Evolutionary conservation across 306 rosid genomes (phyloP), one percentile per base, ranked within the genome.

Genomic region (Potentilla sterilis): DNA sequence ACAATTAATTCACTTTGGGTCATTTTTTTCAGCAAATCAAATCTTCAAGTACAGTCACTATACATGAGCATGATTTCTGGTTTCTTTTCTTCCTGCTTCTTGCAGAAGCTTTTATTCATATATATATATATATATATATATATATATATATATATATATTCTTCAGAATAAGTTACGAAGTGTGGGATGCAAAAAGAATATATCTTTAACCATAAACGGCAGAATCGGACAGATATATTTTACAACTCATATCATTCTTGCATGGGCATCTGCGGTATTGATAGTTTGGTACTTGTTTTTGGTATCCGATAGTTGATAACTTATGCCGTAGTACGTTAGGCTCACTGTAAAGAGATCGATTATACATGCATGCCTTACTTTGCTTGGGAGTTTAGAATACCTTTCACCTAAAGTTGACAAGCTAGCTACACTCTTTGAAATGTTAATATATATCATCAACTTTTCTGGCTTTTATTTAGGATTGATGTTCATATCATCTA

Each of bases 371-470:
- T 21, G 21, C 16, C 63, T 57, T 22, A 1, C 35, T 57, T 57
- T 58, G 38, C 65, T 59, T 59, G 65, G 18, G 65, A 7, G 9
- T 59, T 59, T 59, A 59, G 65, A 59, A 59, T 12, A 59, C 38
- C 38, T 21, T 59, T 24, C 34, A 59, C 65, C 38, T 59, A 59
- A 59, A 59, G 65, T 59, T 59, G 18, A 59, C 65, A 28, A 59
- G 65, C 8, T 59, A 24, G 40, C 40, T 37, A 41, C 18, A 59
- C 65, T 59, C 9, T 28, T 59, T 12, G 3, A 59, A 59, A 59
- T 59, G 65, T 11, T 59, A 28, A 59, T 59, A 24, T 59, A 59
- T 59, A 24, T 59, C 65, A 28, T 11, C 38, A n/a, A 24, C 65
- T 59, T 59, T 58, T 58, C 65, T 24, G 43, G 43, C 9, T 63